Percentiles rank a stretch among this genome's conserved stretches.
These are phyloP conservation scores for Pilasporangium apinafurcum DNA, from an alignment of 352 stramenopile genomes.

Conservation along the genomic window DNA sequence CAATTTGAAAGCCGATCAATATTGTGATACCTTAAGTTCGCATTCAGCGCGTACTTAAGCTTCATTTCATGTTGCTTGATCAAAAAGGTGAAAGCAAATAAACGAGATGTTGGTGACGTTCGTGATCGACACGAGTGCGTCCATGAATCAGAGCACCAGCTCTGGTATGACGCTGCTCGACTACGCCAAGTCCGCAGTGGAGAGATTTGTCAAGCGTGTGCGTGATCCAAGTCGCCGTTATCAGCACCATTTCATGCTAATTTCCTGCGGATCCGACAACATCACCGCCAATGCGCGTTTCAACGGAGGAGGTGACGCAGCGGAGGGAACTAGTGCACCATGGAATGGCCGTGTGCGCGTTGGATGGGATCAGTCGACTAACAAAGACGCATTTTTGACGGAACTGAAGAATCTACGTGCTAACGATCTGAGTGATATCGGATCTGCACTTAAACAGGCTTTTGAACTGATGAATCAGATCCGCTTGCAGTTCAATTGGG, in stretches of 20 bases:
- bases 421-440: slow-evolving; percentile 75
- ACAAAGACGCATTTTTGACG: slow-evolving; percentile 74
- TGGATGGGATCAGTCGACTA: slow-evolving; percentile 82
- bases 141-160: slow-evolving; percentile 87
- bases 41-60: too few relatives aligned
- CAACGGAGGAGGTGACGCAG: not conserved
- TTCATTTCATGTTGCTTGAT: too few relatives aligned
- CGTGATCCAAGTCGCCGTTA: slow-evolving; percentile 76
- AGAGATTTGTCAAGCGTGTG: slow-evolving; percentile 85
- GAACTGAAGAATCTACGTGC: slow-evolving; percentile 83
- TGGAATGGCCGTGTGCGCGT: slow-evolving; percentile 73
- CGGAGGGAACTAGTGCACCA: slow-evolving; percentile 2
- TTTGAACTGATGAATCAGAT: slow-evolving; percentile 89
- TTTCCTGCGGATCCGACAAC: slow-evolving; percentile 60
- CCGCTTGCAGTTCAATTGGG: slow-evolving; percentile 83
- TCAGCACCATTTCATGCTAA: slow-evolving; percentile 87
- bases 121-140: slow-evolving; percentile 87
- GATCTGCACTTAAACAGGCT: slow-evolving; percentile 61
- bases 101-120: slow-evolving; percentile 82
- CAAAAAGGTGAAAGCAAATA: too few relatives aligned
- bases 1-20: too few relatives aligned
- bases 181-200: slow-evolving; percentile 84
- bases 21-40: too few relatives aligned
- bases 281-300: slow-evolving; percentile 12
- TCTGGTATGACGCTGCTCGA: slow-evolving; percentile 86